phyloP scores from a whole-genome alignment of 1,139 yeast genomes.

The Lodderomyces parapsilosis region DNA sequence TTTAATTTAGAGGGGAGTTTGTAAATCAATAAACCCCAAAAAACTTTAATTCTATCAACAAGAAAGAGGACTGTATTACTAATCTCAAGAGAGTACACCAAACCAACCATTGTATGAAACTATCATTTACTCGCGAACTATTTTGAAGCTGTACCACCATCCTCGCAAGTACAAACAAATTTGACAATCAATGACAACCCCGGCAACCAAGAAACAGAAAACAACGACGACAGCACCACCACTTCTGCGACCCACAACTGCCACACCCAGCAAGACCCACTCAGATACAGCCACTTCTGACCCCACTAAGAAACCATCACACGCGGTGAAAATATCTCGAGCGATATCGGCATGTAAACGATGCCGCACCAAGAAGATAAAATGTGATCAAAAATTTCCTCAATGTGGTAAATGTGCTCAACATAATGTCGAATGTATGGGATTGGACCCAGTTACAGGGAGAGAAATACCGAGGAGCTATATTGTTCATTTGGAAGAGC shows the following conservation, averaged over 20 bases:
- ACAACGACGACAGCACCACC: background rate
- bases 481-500: conserved; percentile 68
- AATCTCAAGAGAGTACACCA: too few relatives aligned
- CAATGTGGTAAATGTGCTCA: conserved; percentile 70
- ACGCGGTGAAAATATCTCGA: conserved; percentile 36
- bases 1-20: too few relatives aligned
- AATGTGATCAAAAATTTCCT: conserved; percentile 83
- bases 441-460: conserved; percentile 85
- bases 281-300: background rate
- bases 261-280: background rate
- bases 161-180: too few relatives aligned
- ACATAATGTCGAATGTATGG: conserved; percentile 72
- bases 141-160: background rate
- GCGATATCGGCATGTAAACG: conserved; percentile 81
- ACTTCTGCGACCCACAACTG: background rate
- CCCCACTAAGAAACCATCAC: background rate
- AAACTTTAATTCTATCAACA: too few relatives aligned
- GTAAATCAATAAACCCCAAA: too few relatives aligned
- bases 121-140: too few relatives aligned
- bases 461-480: conserved; percentile 83
- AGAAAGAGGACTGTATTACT: too few relatives aligned
- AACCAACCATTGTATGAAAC: too few relatives aligned
- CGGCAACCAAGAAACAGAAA: conserved; percentile 8
- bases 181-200: conserved; percentile 1
- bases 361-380: conserved; percentile 74